These are phyloP conservation scores for Paramecium pentaurelia DNA, from an alignment of 73 alveolate species.

Conservation along the genomic window DNA sequence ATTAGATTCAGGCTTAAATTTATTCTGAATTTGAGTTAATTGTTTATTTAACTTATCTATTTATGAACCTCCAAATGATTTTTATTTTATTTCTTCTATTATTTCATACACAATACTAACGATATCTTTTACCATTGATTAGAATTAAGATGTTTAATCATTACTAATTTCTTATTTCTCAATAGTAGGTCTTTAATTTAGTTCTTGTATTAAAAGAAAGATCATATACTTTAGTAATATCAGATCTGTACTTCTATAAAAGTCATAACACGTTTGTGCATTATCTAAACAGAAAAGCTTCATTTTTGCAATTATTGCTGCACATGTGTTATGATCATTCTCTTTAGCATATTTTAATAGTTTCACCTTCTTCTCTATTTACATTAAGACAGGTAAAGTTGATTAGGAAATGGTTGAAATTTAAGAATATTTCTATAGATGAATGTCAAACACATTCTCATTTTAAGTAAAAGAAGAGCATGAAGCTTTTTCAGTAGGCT, in stretches of 20 bases:
- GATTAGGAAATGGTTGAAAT: background rate
- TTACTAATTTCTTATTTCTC: background rate
- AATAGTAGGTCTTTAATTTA: background rate
- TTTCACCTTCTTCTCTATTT: constrained; percentile 10
- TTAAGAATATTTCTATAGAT: background rate
- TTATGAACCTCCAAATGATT: background rate
- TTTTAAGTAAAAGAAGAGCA: constrained; percentile 1
- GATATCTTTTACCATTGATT: background rate
- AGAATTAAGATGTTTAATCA: background rate
- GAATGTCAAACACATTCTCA: constrained; percentile 6
- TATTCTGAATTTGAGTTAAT: background rate
- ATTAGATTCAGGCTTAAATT: background rate
- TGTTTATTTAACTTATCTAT: background rate
- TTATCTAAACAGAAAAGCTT: constrained; percentile 35
- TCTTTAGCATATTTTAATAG: background rate
- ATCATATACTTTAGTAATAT: constrained; percentile 23
- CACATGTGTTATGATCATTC: constrained; percentile 13
- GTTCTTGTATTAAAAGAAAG: background rate
- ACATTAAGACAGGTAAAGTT: background rate
- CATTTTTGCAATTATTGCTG: constrained; percentile 20
- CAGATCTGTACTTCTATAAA: constrained; percentile 20
- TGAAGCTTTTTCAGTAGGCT: background rate
- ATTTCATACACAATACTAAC: constrained; percentile 45
- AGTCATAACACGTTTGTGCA: constrained; percentile 26
- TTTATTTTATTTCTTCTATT: background rate